Evolutionary conservation across 805 yeast species (phyloP), one percentile per base, ranked within the genome.

Genomic region (Cyberlindnera misumaiensis): DNA sequence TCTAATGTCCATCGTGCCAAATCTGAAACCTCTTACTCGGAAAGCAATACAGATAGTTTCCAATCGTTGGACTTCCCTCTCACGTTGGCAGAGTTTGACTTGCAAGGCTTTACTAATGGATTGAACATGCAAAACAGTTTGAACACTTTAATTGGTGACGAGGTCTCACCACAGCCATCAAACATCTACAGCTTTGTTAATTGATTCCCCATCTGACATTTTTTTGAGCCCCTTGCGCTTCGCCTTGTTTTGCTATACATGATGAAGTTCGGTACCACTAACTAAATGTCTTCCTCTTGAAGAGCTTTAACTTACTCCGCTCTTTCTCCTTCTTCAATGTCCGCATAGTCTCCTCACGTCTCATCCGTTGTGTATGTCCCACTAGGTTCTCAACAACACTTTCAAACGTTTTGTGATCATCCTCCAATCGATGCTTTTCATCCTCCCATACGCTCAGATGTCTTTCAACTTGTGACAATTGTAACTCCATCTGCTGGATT

Each of bases 321-420:
- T 49, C 44, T 25, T 48, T 45, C 34, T 59, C 60, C 43, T 59
- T 61, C 46, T 62, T 63, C 36, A 63, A 50, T 35, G 52, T 51
- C 32, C 54, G 48, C 30, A 65, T 60, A 12, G 64, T 58, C 46
- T 67, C 71, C 40, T 63, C 66, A 39, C 90, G 67, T 49, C 83
- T 73, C 36, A 83, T 51, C 50, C 85, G 75, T 58, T 93, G 96
- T 6, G 95, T 83, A 56, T 89, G 88, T 7, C 95, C 97, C 12
- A 89, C 84, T 49, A 89, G 64, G 51, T 86, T 88, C 54, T 87
- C 95, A 30, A 93, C 88, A 48, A 93, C 95, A 3, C 81, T 72
- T 49, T 90, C 95, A 55, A 81, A 88, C 12, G 89, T 75, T 26
- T 72, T 73, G 51, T 84, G 83, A 56, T 88, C 94, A 31, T 68